A percentile compares a stretch with the other conserved stretches of the same genome.
Conservation (phyloP, 495 filamentous ascomycete species). For the Baudoinia panamericana region DNA sequence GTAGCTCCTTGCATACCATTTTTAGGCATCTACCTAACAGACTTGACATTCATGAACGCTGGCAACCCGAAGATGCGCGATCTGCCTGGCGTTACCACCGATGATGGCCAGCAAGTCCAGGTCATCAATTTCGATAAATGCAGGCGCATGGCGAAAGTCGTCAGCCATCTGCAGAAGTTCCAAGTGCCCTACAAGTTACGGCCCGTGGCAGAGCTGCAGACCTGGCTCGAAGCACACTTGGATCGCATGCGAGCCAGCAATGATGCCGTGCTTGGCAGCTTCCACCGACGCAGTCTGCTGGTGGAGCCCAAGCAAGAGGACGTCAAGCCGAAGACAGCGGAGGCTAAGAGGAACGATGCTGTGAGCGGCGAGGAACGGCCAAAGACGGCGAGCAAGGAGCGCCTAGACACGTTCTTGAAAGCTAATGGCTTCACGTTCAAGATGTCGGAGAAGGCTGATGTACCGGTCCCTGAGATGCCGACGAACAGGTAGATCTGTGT, state of each 20-base stretch:
- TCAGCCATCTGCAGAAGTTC: slow-evolving; percentile 91
- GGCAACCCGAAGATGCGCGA: slow-evolving; percentile 74
- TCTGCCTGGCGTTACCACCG: slow-evolving; percentile 37
- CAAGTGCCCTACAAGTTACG: slow-evolving; percentile 84
- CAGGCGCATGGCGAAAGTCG: slow-evolving; percentile 83
- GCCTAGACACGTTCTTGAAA: slow-evolving; percentile 12
- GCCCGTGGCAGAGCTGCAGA: slow-evolving; percentile 79
- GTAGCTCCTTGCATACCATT: slow-evolving; percentile 92
- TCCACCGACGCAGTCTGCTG: slow-evolving; percentile 73
- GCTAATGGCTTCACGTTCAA: slow-evolving; percentile 2
- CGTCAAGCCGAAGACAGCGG: background rate
- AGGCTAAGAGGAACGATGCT: background rate
- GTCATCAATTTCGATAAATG: slow-evolving; percentile 99
- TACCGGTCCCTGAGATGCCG: too few relatives aligned
- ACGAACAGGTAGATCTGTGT: too few relatives aligned
- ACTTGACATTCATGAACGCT: slow-evolving; percentile 76
- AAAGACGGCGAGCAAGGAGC: slow-evolving; percentile 13
- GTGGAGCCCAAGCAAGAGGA: slow-evolving; percentile 60
- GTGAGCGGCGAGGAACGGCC: slow-evolving; percentile 3
- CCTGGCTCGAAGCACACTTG: slow-evolving; percentile 82
- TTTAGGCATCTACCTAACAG: slow-evolving; percentile 91
- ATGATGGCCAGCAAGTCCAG: slow-evolving; percentile 42
- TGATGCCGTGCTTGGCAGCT: slow-evolving; percentile 62
- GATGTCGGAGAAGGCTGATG: too few relatives aligned
- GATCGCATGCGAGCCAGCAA: slow-evolving; percentile 67